These are phyloP conservation scores for Trichoderma sp. DNA, from an alignment of 2,329 filamentous ascomycete species.

Conservation along the genomic window DNA sequence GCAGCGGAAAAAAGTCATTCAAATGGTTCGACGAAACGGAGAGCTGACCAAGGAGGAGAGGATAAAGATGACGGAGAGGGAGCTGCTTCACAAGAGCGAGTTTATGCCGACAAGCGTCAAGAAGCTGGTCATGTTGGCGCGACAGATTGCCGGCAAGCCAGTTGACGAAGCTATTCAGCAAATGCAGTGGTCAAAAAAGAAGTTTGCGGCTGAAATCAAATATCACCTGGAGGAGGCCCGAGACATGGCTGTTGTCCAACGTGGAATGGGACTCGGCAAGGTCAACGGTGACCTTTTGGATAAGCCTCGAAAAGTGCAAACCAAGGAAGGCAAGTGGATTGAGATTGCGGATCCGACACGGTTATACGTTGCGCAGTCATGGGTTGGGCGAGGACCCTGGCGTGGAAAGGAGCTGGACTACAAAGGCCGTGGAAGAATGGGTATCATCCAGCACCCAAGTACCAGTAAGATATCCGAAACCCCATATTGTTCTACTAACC, in stretches of 20 bases:
- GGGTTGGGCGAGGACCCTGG: slow-evolving; percentile 79
- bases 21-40: slow-evolving; percentile 67
- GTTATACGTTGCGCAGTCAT: slow-evolving; percentile 90
- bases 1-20: slow-evolving; percentile 83
- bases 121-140: slow-evolving; percentile 84
- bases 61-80: slow-evolving; percentile 66
- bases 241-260: slow-evolving; percentile 76
- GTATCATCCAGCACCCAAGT: slow-evolving; percentile 69
- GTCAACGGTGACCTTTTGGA: slow-evolving; percentile 47
- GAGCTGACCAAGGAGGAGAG: slow-evolving; percentile 61
- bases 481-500: neutral
- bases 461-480: slow-evolving; percentile 64
- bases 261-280: slow-evolving; percentile 79
- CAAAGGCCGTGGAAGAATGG: slow-evolving; percentile 74
- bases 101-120: slow-evolving; percentile 84
- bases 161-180: slow-evolving; percentile 91
- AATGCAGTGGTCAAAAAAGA: slow-evolving; percentile 96
- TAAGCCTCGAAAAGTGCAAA: slow-evolving; percentile 60
- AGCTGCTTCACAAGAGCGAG: slow-evolving; percentile 63
- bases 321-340: slow-evolving; percentile 75
- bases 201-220: slow-evolving; percentile 77
- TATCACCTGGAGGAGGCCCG: slow-evolving; percentile 80
- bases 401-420: slow-evolving; percentile 64
- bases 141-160: slow-evolving; percentile 91
- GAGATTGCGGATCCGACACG: slow-evolving; percentile 73